A percentile compares a stretch with the other conserved stretches of the same genome.
Conservation (phyloP, 306 rosid genomes). For the Myrica gale region DNA sequence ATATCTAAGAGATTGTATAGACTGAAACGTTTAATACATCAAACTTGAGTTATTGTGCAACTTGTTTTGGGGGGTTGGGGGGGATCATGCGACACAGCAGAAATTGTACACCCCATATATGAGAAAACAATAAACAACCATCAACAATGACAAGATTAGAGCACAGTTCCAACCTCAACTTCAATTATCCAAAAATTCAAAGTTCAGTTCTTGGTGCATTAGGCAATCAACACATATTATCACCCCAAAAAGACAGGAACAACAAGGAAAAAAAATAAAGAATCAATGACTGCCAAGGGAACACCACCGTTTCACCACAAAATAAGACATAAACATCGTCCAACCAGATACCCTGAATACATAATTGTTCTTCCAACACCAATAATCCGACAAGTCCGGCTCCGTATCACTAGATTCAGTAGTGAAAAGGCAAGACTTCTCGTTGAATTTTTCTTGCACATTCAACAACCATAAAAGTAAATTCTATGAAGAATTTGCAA, state of each 20-base stretch:
- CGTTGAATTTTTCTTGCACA: background rate
- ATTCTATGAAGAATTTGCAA: background rate
- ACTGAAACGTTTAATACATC: background rate
- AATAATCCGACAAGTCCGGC: background rate
- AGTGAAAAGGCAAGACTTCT: background rate
- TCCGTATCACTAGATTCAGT: background rate
- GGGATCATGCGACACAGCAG: no score
- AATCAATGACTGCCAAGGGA: no score
- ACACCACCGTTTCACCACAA: background rate
- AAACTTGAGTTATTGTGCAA: background rate
- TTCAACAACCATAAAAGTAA: background rate
- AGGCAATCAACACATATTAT: background rate
- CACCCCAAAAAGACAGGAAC: no score
- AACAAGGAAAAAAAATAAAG: no score
- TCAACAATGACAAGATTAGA: background rate
- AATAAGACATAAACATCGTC: background rate
- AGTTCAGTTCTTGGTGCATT: background rate
- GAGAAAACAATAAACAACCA: background rate
- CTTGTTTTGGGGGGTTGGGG: background rate
- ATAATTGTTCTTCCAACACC: background rate
- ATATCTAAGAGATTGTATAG: background rate
- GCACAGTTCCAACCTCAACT: background rate
- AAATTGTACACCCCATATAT: background rate
- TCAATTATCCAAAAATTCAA: background rate
- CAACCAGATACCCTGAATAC: background rate